Evolutionary conservation across 345 rosid species (phyloP).

Genomic region (Acer saccharum): DNA sequence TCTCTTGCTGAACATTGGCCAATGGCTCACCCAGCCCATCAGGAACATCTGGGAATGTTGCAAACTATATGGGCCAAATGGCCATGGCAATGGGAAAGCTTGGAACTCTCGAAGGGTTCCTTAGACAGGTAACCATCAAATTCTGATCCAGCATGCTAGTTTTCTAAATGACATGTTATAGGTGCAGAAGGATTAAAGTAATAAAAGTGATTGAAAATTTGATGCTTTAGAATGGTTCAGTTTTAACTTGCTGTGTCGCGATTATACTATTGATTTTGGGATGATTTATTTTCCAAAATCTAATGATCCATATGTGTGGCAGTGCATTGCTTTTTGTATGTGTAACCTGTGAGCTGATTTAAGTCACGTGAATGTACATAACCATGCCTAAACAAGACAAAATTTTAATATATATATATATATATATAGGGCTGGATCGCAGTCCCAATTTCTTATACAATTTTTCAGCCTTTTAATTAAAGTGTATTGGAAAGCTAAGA

Average conservation of each 20-base stretch:
- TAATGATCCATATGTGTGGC: not conserved
- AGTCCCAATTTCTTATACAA: too few relatives aligned
- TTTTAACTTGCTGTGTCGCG: not conserved
- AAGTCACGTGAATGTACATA: too few relatives aligned
- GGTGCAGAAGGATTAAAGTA: not conserved
- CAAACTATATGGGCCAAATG: slow-evolving; percentile 99
- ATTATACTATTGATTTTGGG: not conserved
- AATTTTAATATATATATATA: not conserved
- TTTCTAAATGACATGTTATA: not conserved
- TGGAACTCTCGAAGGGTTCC: slow-evolving; percentile 85
- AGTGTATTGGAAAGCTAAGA: too few relatives aligned
- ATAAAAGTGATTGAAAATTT: not conserved
- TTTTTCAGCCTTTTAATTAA: too few relatives aligned
- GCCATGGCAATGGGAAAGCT: slow-evolving; percentile 99
- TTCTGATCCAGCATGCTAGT: not conserved
- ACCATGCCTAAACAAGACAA: too few relatives aligned
- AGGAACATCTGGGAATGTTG: slow-evolving; percentile 76
- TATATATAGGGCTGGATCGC: not conserved
- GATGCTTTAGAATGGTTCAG: not conserved
- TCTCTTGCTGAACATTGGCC: slow-evolving; percentile 85
- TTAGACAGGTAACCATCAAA: slow-evolving; percentile 60
- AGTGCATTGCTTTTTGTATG: not conserved
- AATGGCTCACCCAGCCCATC: slow-evolving; percentile 65
- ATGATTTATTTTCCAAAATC: not conserved
- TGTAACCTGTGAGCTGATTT: not conserved